Evolutionary conservation across 208 protist species (phyloP).

Genomic region (Leishmania tropica): DNA sequence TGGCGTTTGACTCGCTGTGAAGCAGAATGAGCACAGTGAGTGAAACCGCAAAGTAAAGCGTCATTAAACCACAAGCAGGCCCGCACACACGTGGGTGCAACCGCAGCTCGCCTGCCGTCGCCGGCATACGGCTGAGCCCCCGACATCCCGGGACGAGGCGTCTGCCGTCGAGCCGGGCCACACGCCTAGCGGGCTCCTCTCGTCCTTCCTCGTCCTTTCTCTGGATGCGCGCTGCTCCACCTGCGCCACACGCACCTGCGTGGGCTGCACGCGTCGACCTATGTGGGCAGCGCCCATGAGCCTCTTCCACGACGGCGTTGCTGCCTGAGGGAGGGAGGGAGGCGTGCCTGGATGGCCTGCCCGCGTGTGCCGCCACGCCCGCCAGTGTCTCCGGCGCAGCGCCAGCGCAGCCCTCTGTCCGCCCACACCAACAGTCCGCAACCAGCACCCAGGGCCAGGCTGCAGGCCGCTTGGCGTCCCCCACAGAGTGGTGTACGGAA

Average conservation of each 20-base stretch:
- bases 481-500: background rate
- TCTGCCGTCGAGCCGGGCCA: background rate
- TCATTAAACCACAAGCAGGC: background rate
- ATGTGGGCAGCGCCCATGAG: background rate
- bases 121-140: background rate
- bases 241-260: background rate
- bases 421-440: background rate
- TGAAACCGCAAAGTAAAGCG: background rate
- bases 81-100: background rate
- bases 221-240: background rate
- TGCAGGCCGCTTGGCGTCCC: background rate
- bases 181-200: background rate
- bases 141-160: background rate
- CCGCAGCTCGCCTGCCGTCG: background rate
- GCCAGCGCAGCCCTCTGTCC: background rate
- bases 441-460: background rate
- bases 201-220: too few species aligned
- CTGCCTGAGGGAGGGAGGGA: background rate
- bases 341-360: background rate
- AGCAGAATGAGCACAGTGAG: too few species aligned
- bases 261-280: background rate
- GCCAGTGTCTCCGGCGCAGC: background rate
- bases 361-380: background rate
- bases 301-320: background rate
- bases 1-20: too few species aligned